phyloP scores from a whole-genome alignment of 192 early-diverging fungal species.

The Umbelopsis vinacea region DNA sequence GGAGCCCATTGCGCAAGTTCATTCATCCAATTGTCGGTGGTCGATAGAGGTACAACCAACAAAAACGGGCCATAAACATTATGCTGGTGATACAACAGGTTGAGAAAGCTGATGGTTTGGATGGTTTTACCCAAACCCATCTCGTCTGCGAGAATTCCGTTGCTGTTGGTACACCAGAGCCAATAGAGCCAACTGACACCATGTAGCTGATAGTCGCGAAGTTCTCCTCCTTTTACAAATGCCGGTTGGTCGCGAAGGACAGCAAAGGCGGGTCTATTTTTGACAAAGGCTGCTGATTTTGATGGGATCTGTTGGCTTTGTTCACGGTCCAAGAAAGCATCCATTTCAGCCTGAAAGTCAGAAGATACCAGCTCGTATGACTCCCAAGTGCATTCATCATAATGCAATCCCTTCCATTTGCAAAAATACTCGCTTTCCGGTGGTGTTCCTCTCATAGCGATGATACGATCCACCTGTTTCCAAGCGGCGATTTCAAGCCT shows the following conservation, averaged over 20 bases:
- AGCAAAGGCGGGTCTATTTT: conserved; percentile 79
- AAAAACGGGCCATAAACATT: conserved; percentile 92
- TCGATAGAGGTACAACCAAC: conserved; percentile 96
- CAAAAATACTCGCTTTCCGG: conserved; percentile 83
- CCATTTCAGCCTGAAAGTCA: conserved; percentile 84
- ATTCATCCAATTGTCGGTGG: conserved; percentile 92
- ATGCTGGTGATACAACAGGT: conserved; percentile 84
- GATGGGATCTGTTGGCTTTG: conserved; percentile 76
- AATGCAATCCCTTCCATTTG: conserved; percentile 90
- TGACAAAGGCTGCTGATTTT: conserved; percentile 55
- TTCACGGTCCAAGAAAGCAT: conserved; percentile 82
- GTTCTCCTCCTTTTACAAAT: conserved; percentile 82
- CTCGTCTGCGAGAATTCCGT: conserved; percentile 98
- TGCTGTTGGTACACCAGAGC: conserved; percentile 93
- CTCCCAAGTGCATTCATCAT: conserved; percentile 94
- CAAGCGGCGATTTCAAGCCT: conserved; percentile 84
- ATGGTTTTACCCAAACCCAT: conserved; percentile 97
- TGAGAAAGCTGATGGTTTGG: conserved; percentile 93
- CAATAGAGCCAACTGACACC: conserved; percentile 98
- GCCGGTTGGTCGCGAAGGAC: conserved; percentile 77
- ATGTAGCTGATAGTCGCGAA: conserved; percentile 94
- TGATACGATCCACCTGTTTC: conserved; percentile 87
- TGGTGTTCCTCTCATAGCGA: conserved; percentile 64
- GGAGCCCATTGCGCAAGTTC: conserved; percentile 97
- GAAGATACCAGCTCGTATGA: conserved; percentile 65